Evolutionary conservation across 371 early-diverging fungal species (phyloP).

Genomic region (Mortierella sp.): DNA sequence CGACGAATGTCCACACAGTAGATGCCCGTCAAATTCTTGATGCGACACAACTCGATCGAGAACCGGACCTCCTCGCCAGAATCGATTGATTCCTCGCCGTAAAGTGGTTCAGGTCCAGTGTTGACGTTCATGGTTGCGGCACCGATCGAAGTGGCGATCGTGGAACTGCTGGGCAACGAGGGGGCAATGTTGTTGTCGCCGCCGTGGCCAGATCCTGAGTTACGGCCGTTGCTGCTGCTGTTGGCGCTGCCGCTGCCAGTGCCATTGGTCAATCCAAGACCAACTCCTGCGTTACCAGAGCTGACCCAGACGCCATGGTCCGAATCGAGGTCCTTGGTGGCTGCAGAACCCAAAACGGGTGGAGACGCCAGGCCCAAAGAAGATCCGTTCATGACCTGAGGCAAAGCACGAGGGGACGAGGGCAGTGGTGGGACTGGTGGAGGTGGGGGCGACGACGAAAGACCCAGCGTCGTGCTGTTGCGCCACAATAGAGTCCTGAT

Average conservation of each 20-base stretch:
- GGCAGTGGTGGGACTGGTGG: conserved; percentile 47
- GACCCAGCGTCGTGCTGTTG: conserved; percentile 38
- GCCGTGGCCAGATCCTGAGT: conserved; percentile 12
- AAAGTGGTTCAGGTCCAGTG: conserved; percentile 75
- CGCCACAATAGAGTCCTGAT: conserved; percentile 53
- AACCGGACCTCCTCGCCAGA: conserved; percentile 87
- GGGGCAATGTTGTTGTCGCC: conserved; percentile 17
- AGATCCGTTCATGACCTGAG: conserved; percentile 53
- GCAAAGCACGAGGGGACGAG: conserved; percentile 30
- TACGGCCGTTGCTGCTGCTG: not conserved
- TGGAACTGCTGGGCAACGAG: conserved; percentile 48
- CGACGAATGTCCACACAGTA: conserved; percentile 94
- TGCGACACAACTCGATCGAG: conserved; percentile 89
- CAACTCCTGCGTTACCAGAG: conserved; percentile 22
- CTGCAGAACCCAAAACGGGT: conserved; percentile 4
- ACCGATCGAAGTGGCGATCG: conserved; percentile 41
- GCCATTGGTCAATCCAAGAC: conserved; percentile 4
- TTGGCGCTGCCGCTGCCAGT: not conserved
- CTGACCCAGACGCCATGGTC: conserved; percentile 55
- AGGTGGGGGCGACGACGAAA: conserved; percentile 45
- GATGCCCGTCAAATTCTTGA: conserved; percentile 91
- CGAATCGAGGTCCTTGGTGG: conserved; percentile 42
- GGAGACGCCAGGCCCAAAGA: conserved; percentile 33
- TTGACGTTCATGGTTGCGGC: conserved; percentile 21
- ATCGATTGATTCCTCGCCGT: conserved; percentile 93